phyloP scores from a whole-genome alignment of 164 flowering plant genomes.

The Euptelea pleiosperma region DNA sequence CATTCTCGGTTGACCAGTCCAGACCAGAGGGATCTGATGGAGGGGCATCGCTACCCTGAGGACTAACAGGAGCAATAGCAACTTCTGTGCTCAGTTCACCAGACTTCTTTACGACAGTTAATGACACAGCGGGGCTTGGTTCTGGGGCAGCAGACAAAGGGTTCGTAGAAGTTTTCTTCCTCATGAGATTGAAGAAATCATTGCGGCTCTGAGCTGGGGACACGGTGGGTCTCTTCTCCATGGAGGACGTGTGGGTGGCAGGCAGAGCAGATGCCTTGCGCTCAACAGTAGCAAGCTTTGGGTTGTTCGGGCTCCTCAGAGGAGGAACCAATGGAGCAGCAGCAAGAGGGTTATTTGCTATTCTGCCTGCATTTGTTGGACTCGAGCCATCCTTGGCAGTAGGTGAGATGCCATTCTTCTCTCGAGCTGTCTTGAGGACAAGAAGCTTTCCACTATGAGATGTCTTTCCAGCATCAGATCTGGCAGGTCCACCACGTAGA shows the following conservation, averaged over 20 bases:
- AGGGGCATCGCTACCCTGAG: slow-evolving; percentile 22
- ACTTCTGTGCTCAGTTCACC: slow-evolving; percentile 30
- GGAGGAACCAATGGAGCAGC: too few relatives aligned
- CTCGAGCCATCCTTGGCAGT: slow-evolving; percentile 46
- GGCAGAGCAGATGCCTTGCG: slow-evolving; percentile 44
- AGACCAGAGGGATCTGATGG: slow-evolving; percentile 13
- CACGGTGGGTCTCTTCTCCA: slow-evolving; percentile 55
- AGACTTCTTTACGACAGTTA: slow-evolving; percentile 33
- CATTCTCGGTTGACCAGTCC: slow-evolving; percentile 31
- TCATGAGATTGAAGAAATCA: slow-evolving; percentile 78
- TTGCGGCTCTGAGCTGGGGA: slow-evolving; percentile 69
- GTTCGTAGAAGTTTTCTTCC: slow-evolving; percentile 52
- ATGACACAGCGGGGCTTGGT: slow-evolving; percentile 29
- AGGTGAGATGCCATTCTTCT: slow-evolving; percentile 49
- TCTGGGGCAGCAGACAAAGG: slow-evolving; percentile 27
- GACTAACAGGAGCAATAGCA: slow-evolving; percentile 25
- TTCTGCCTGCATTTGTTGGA: slow-evolving; percentile 39
- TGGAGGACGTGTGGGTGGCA: slow-evolving; percentile 24
- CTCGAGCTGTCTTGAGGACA: slow-evolving; percentile 70
- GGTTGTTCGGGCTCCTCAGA: slow-evolving; percentile 36
- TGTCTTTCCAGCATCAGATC: slow-evolving; percentile 48
- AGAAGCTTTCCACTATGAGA: slow-evolving; percentile 63
- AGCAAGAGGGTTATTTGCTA: slow-evolving; percentile 30
- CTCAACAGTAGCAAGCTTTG: slow-evolving; percentile 38
- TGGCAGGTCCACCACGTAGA: slow-evolving; percentile 41